A percentile compares a stretch with the other conserved stretches of the same genome.
Conservation (phyloP, 2,329 filamentous ascomycete species). For the Fusarium pseudonygamai region DNA sequence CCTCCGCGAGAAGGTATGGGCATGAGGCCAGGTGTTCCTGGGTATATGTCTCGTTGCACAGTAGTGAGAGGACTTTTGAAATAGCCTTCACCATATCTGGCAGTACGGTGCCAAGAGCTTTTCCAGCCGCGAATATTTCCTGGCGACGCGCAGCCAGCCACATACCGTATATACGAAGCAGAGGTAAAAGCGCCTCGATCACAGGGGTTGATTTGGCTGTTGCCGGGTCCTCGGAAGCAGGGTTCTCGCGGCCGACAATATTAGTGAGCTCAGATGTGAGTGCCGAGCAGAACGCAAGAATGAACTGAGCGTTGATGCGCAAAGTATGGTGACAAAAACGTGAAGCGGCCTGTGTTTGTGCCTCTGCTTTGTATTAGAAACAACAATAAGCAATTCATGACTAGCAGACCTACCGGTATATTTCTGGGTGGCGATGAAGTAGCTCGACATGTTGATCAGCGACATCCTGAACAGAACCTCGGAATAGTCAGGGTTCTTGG, state of each 20-base stretch:
- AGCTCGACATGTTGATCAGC: conserved; percentile 86
- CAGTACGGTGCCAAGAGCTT: conserved; percentile 56
- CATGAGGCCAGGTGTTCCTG: conserved; percentile 51
- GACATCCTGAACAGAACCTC: conserved; percentile 79
- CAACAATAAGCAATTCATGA: background rate
- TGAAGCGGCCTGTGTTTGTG: conserved; percentile 56
- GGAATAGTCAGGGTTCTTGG: conserved; percentile 74
- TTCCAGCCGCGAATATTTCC: conserved; percentile 58
- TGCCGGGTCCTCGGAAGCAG: conserved; percentile 35
- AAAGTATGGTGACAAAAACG: conserved; percentile 72
- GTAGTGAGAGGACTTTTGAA: conserved; percentile 57
- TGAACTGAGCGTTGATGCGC: conserved; percentile 80
- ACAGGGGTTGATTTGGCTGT: conserved; percentile 48
- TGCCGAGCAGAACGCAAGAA: conserved; percentile 75
- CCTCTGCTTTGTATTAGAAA: conserved; percentile 48
- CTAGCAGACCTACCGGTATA: conserved; percentile 46
- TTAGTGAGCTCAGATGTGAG: conserved; percentile 76
- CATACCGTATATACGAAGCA: conserved; percentile 63
- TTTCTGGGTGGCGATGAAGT: conserved; percentile 68
- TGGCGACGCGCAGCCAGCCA: conserved; percentile 61
- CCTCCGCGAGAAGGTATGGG: conserved; percentile 63
- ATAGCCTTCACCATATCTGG: conserved; percentile 59
- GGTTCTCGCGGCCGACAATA: conserved; percentile 40
- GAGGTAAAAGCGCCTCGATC: conserved; percentile 57
- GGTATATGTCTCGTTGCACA: conserved; percentile 57